Evolutionary conservation across 345 rosid species (phyloP).

Genomic region (Zanthoxylum bungeanum): DNA sequence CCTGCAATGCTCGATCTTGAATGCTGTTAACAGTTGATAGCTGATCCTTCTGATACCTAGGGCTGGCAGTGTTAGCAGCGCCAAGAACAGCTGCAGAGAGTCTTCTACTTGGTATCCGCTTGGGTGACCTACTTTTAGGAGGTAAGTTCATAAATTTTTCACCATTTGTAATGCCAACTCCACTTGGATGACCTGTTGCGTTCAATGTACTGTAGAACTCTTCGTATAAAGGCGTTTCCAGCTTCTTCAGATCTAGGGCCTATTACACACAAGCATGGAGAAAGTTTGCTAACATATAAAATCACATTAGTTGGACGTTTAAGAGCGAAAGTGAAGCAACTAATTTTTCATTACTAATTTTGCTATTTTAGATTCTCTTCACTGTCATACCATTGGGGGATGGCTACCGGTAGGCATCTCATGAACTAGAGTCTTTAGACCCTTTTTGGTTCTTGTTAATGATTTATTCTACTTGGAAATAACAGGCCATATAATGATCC

Average conservation of each 20-base stretch:
- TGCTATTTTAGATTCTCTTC: background rate
- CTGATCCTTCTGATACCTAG: conserved; percentile 25
- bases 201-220: conserved; percentile 79
- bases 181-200: conserved; percentile 41
- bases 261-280: conserved; percentile 11
- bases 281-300: background rate
- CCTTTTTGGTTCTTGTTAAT: background rate
- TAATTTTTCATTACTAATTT: background rate
- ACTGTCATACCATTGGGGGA: background rate
- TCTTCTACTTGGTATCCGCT: conserved; percentile 71
- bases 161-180: conserved; percentile 32
- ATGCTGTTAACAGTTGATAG: conserved; percentile 34
- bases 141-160: conserved; percentile 62
- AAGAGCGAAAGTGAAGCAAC: background rate
- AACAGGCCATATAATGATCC: conserved; percentile 7
- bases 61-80: conserved; percentile 40
- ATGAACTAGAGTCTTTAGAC: background rate
- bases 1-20: conserved; percentile 44
- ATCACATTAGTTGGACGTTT: background rate
- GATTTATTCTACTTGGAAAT: background rate
- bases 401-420: background rate
- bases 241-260: conserved; percentile 78
- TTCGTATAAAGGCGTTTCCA: conserved; percentile 84
- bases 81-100: conserved; percentile 47
- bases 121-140: conserved; percentile 79